These are phyloP conservation scores for Xylariaceae sp. DNA, from an alignment of 2,329 filamentous ascomycete genomes.

Conservation along the genomic window DNA sequence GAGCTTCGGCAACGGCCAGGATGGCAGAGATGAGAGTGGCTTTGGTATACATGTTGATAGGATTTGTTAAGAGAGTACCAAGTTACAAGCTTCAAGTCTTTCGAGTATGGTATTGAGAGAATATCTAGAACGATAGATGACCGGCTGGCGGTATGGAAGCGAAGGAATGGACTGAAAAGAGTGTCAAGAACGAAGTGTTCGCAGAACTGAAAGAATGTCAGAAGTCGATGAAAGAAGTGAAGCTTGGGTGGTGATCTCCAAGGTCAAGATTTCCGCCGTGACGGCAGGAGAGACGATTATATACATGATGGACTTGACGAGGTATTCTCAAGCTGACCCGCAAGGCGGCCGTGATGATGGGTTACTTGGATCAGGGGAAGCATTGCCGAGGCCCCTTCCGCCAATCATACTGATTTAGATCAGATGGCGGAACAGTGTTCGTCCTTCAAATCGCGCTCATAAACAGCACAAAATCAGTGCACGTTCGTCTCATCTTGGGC, in stretches of 20 bases:
- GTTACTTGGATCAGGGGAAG: conserved; percentile 9
- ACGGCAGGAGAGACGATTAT: too few species aligned
- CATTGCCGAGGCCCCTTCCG: conserved; percentile 19
- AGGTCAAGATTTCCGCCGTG: background rate
- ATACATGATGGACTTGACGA: conserved; percentile 5
- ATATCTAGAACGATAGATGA: conserved; percentile 15
- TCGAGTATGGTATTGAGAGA: conserved; percentile 3
- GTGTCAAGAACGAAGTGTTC: conserved; percentile 32
- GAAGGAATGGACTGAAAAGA: conserved; percentile 24
- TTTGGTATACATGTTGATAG: conserved; percentile 41
- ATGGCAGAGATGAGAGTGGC: conserved; percentile 35
- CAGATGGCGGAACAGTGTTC: background rate
- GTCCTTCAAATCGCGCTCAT: background rate
- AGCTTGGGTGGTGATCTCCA: conserved; percentile 19
- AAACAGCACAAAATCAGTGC: background rate
- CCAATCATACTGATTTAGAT: conserved; percentile 17
- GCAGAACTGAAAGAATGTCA: conserved; percentile 31
- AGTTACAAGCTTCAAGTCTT: background rate
- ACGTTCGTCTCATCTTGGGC: background rate
- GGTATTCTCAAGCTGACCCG: conserved; percentile 6
- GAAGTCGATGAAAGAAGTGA: conserved; percentile 26
- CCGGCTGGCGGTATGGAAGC: conserved; percentile 26
- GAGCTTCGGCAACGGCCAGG: conserved; percentile 43
- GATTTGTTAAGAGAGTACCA: too few species aligned
- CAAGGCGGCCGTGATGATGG: conserved; percentile 6